A percentile compares a stretch with the other conserved stretches of the same genome.
Evolutionary conservation across 805 yeast species (phyloP).

Genomic region (Blastobotrys mokoenaii): DNA sequence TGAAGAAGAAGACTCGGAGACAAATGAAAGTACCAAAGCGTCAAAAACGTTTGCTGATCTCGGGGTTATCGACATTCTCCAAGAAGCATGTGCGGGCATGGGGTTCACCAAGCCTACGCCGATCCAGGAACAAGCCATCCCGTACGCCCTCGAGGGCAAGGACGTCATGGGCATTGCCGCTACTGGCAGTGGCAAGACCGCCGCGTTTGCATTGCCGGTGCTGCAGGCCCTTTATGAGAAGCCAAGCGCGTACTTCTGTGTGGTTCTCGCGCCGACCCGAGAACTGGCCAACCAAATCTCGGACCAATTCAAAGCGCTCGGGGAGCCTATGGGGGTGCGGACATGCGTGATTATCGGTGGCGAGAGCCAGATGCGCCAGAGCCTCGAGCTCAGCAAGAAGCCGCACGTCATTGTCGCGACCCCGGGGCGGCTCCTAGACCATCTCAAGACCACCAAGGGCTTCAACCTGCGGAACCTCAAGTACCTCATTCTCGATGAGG

Average conservation of each 20-base stretch:
- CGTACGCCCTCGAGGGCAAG: slow-evolving; percentile 73
- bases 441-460: slow-evolving; percentile 85
- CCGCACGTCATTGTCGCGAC: slow-evolving; percentile 96
- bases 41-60: slow-evolving; percentile 25
- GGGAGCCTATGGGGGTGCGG: slow-evolving; percentile 85
- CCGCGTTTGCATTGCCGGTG: slow-evolving; percentile 96
- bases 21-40: too few relatives aligned
- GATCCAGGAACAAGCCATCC: slow-evolving; percentile 92
- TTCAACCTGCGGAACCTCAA: slow-evolving; percentile 71
- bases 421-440: slow-evolving; percentile 83
- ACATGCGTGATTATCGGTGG: slow-evolving; percentile 91
- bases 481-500: slow-evolving; percentile 91
- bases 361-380: slow-evolving; percentile 97
- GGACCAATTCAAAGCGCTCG: slow-evolving; percentile 91
- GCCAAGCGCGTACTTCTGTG: slow-evolving; percentile 80
- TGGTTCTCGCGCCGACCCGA: slow-evolving; percentile 72
- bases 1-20: slow-evolving; percentile 7
- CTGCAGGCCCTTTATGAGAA: slow-evolving; percentile 85
- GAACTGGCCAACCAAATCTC: slow-evolving; percentile 57
- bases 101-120: slow-evolving; percentile 84
- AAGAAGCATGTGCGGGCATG: slow-evolving; percentile 69
- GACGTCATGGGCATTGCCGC: slow-evolving; percentile 99
- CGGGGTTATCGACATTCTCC: slow-evolving; percentile 35
- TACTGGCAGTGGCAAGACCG: slow-evolving; percentile 98
- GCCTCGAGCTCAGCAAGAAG: slow-evolving; percentile 83